A percentile compares a stretch with the other conserved stretches of the same genome.
These are phyloP conservation scores for Podospora anserina DNA, from an alignment of 495 filamentous ascomycete species.

Conservation along the genomic window DNA sequence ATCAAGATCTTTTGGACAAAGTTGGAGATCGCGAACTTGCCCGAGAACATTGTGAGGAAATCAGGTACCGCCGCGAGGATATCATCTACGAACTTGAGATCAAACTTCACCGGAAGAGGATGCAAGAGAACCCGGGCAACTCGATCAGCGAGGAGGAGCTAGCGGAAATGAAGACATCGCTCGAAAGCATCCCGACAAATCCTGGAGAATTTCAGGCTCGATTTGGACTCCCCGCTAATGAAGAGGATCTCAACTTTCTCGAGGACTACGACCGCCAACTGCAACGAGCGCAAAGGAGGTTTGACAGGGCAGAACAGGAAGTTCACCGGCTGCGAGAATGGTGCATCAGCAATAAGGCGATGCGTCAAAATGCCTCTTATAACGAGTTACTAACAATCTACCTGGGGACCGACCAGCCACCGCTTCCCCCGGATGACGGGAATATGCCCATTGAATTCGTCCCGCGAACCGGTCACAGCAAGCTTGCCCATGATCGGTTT, in stretches of 20 bases:
- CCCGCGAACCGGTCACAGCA: not conserved
- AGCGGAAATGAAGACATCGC: slow-evolving; percentile 21
- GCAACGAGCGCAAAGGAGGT: slow-evolving; percentile 10
- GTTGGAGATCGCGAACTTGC: slow-evolving; percentile 29
- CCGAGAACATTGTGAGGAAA: slow-evolving; percentile 29
- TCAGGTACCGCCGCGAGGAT: slow-evolving; percentile 25
- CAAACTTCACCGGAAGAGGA: slow-evolving; percentile 25
- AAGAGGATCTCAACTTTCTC: slow-evolving; percentile 34
- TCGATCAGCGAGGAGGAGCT: slow-evolving; percentile 30
- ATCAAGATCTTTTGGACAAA: slow-evolving; percentile 26
- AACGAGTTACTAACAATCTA: slow-evolving; percentile 31
- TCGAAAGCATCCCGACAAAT: slow-evolving; percentile 16
- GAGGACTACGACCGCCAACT: slow-evolving; percentile 24
- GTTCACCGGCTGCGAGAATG: slow-evolving; percentile 23
- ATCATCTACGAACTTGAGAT: slow-evolving; percentile 30
- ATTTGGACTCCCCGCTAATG: slow-evolving; percentile 25
- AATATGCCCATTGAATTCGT: slow-evolving; percentile 26
- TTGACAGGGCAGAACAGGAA: slow-evolving; percentile 19
- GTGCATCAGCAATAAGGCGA: slow-evolving; percentile 29
- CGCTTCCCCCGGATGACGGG: slow-evolving; percentile 16
- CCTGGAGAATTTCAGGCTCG: slow-evolving; percentile 20
- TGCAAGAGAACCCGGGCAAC: slow-evolving; percentile 23
- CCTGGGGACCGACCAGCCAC: slow-evolving; percentile 10
- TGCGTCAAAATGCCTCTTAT: slow-evolving; percentile 34
- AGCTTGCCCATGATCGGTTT: slow-evolving; percentile 30